These are phyloP conservation scores for Platismatia glauca DNA, from an alignment of 495 filamentous ascomycete species.

Conservation along the genomic window DNA sequence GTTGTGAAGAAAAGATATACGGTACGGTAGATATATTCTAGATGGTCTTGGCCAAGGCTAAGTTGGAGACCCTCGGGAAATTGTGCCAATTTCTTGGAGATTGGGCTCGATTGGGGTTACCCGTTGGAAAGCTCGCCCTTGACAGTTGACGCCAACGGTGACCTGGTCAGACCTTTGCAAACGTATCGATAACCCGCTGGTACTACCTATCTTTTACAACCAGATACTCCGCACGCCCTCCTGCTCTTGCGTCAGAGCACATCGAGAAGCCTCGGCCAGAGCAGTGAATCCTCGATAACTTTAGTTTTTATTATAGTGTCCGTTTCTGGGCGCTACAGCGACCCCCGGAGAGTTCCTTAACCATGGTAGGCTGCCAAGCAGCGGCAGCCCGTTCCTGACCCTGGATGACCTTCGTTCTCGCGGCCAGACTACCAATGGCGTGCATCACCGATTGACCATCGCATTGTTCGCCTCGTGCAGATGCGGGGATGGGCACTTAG, in stretches of 20 bases:
- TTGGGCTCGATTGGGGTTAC: background rate
- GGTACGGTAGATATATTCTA: background rate
- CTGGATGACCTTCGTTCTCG: background rate
- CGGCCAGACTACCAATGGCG: background rate
- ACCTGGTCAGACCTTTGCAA: background rate
- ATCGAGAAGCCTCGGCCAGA: too few relatives aligned
- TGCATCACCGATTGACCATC: background rate
- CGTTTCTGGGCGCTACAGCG: too few relatives aligned
- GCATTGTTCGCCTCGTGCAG: background rate
- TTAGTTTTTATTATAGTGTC: too few relatives aligned
- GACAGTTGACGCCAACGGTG: background rate
- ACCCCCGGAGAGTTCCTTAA: too few relatives aligned
- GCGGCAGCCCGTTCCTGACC: background rate
- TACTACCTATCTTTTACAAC: background rate
- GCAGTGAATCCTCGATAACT: too few relatives aligned
- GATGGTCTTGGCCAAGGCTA: background rate
- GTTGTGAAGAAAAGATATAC: background rate
- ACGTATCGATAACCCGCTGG: background rate
- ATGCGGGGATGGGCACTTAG: constrained; percentile 3
- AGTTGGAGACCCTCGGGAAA: background rate
- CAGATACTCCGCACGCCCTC: background rate
- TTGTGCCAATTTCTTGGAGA: background rate
- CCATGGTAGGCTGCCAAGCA: too few relatives aligned
- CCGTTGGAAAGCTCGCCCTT: background rate
- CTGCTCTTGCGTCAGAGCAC: background rate